Evolutionary conservation across 2,329 filamentous ascomycete species (phyloP).

Genomic region (Fusarium buxicola): DNA sequence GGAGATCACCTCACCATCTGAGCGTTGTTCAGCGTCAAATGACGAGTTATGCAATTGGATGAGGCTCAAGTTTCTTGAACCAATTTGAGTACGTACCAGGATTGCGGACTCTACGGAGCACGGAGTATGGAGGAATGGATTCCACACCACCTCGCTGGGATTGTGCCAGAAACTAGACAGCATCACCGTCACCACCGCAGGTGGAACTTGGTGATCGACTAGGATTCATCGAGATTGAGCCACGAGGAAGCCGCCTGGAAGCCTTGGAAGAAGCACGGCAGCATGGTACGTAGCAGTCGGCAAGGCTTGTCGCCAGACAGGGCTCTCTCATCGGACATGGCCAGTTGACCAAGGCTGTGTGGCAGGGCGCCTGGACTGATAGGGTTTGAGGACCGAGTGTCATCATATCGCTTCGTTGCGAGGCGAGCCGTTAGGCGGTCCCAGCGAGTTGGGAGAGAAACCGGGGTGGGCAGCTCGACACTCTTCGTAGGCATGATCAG

Average conservation of each 20-base stretch:
- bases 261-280: constrained; percentile 18
- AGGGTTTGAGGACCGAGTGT: constrained; percentile 40
- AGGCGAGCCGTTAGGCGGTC: constrained; percentile 45
- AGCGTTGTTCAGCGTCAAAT: constrained; percentile 1
- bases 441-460: constrained; percentile 41
- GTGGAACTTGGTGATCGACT: constrained; percentile 8
- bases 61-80: constrained; percentile 10
- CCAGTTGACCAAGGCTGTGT: constrained; percentile 11
- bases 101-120: constrained; percentile 6
- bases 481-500: constrained; percentile 36
- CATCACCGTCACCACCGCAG: constrained; percentile 38
- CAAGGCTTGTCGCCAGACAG: constrained; percentile 10
- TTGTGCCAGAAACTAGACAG: constrained; percentile 8
- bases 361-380: constrained; percentile 21
- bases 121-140: constrained; percentile 16
- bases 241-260: constrained; percentile 28
- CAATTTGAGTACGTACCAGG: background rate
- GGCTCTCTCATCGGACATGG: background rate
- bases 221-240: constrained; percentile 32
- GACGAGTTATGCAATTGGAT: constrained; percentile 12
- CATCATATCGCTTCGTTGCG: constrained; percentile 45
- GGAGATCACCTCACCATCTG: constrained; percentile 3
- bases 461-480: constrained; percentile 31
- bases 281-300: constrained; percentile 1
- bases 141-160: constrained; percentile 23